Conservation (phyloP, 1,139 yeast genomes). For the Sugiyamaella novakii region DNA sequence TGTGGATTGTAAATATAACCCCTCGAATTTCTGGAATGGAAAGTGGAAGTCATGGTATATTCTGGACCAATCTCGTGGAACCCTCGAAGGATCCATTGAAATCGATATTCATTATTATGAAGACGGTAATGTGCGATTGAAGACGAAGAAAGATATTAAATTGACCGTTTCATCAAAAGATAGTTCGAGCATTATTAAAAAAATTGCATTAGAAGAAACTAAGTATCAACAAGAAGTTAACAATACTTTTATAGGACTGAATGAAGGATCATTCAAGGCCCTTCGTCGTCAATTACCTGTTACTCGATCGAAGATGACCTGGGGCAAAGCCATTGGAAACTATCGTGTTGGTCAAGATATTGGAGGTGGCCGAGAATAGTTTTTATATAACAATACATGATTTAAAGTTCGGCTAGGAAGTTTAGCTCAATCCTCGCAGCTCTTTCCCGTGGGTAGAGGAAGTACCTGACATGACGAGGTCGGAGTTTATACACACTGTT, state of each 20-base stretch:
- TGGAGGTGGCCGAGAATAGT: conserved; percentile 26
- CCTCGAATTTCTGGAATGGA: conserved; percentile 85
- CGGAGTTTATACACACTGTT: no score
- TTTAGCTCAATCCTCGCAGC: no score
- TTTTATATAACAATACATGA: no score
- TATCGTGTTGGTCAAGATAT: conserved; percentile 86
- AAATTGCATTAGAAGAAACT: conserved; percentile 63
- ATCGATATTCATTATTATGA: conserved; percentile 91
- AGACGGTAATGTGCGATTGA: conserved; percentile 90
- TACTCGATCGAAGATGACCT: conserved; percentile 85
- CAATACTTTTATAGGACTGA: conserved; percentile 66
- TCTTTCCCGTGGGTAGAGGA: no score
- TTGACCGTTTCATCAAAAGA: conserved; percentile 32
- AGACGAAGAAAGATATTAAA: conserved; percentile 51
- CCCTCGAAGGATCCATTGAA: conserved; percentile 55
- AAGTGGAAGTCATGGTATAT: conserved; percentile 77
- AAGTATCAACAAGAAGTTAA: conserved; percentile 61
- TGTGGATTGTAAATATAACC: conserved; percentile 73
- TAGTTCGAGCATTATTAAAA: conserved; percentile 47
- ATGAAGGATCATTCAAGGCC: conserved; percentile 78
- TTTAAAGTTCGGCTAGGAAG: no score
- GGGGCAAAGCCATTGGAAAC: conserved; percentile 93
- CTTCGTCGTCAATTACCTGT: conserved; percentile 90
- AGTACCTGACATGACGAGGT: no score
- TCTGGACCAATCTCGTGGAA: conserved; percentile 42